Base-by-base conservation (phyloP, 352 stramenopile genomes). In the Pythium brachiatum region DNA sequence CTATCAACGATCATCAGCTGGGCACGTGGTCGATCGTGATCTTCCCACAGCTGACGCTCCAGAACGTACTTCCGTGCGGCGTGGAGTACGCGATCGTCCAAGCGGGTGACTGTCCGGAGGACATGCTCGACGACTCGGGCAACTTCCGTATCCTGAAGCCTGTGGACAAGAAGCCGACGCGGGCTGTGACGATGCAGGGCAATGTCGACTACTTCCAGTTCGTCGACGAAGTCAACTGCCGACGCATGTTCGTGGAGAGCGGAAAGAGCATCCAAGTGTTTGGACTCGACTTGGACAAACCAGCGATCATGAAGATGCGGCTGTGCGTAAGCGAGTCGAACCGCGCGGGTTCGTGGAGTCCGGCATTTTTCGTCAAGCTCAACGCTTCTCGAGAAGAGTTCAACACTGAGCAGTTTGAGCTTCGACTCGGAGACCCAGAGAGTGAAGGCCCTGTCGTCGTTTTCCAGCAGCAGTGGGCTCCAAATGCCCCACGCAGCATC, bases 31-130 rank as follows among this genome's bases (percentile, higher is more conserved):
- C 74, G 32, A 69, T 96, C 32, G 85, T 88, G 12, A 89, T 96
- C 61, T 78, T 89, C 57, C 86, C 87, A 18, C 87, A 96, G 62
- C 51, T 96, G 26, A 67, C 91, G 31, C 63, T 96, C 25, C 73
- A 91, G 57, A 96, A 96, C 41, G 76, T 94, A 38, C 69, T 96
- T 44, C 87, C 87, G 15, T 94, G 85, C 27, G 86, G 75, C 43
- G 62, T 95, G 38, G 87, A 96, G 57, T 96, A 94, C 62, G 77
- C 71, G 4, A 90, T 96, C 61, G 87, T 96, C 4, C 87, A 96
- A 53, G 44, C 78, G 2, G 44, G 64, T 27, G 87, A 96, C 67
- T 94, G 86, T n/a, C 83, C 83, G 0, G 67, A 25, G 2, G 76
- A 92, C 7, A 66, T 69, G 36, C 57, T 93, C 46, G 86, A 88